Conservation (phyloP, 805 yeast species). For the Myxozyma mucilagina region DNA sequence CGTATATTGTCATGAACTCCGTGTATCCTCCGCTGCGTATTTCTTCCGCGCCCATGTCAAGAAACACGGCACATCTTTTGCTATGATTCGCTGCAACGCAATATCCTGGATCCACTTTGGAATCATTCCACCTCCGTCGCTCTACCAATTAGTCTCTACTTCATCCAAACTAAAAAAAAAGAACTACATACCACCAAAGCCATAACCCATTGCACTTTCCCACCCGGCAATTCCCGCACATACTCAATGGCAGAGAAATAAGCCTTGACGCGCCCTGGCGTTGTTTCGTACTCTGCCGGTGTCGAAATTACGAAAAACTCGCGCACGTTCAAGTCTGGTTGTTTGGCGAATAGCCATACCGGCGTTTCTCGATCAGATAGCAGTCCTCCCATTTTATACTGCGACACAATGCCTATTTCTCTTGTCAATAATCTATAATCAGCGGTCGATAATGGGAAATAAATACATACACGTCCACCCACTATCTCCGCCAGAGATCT, state of each 20-base stretch:
- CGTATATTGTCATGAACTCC: no score
- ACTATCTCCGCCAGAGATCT: conserved; percentile 28
- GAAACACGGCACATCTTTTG: conserved; percentile 43
- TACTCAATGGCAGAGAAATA: conserved; percentile 43
- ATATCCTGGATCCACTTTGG: conserved; percentile 44
- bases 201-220: conserved; percentile 43
- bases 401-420: conserved; percentile 2
- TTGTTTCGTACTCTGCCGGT: conserved; percentile 38
- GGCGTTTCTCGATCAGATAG: conserved; percentile 8
- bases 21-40: conserved; percentile 2
- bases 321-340: conserved; percentile 35
- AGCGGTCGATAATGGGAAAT: background rate
- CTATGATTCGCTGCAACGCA: conserved; percentile 39
- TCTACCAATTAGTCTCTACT: conserved; percentile 17
- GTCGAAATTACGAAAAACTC: conserved; percentile 43
- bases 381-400: conserved; percentile 6
- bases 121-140: conserved; percentile 44
- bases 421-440: background rate
- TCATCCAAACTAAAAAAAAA: background rate
- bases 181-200: conserved; percentile 38
- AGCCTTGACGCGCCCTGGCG: conserved; percentile 35
- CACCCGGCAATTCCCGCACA: conserved; percentile 32
- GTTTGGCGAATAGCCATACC: conserved; percentile 15
- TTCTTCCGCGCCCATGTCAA: conserved; percentile 37
- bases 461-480: conserved; percentile 29